These are phyloP conservation scores for Cyamopsis tetragonoloba DNA, from an alignment of 306 rosid species.

Conservation along the genomic window DNA sequence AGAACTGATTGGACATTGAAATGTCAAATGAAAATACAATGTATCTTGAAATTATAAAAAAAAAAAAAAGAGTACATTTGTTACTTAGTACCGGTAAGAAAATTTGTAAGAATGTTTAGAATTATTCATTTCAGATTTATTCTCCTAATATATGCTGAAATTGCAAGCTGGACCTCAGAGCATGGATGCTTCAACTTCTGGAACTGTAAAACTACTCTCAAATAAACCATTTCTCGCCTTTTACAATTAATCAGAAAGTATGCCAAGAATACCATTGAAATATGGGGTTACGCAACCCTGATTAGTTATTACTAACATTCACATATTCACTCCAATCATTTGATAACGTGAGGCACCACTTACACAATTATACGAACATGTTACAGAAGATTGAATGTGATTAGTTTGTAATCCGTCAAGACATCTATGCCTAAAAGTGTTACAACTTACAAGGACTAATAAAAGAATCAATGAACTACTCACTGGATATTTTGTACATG, in stretches of 20 bases:
- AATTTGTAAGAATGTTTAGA: too few relatives aligned
- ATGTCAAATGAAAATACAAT: too few relatives aligned
- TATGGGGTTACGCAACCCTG: background rate
- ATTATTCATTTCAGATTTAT: too few relatives aligned
- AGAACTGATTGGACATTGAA: background rate
- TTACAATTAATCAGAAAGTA: background rate
- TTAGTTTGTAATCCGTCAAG: slow-evolving; percentile 12
- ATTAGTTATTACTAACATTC: background rate
- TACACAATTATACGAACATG: background rate
- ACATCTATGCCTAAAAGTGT: slow-evolving; percentile 11
- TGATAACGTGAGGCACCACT: background rate
- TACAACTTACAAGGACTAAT: slow-evolving; percentile 17
- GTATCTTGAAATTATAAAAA: too few relatives aligned
- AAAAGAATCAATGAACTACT: slow-evolving; percentile 40
- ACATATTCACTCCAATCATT: background rate
- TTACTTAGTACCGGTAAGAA: too few relatives aligned
- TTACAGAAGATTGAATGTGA: slow-evolving; percentile 18
- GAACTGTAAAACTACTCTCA: background rate
- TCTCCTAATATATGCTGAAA: background rate
- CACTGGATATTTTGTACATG: slow-evolving; percentile 23
- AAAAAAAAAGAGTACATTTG: too few relatives aligned
- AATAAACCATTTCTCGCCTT: background rate
- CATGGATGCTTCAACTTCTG: background rate
- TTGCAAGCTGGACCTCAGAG: background rate
- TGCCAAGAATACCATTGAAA: background rate